These are phyloP conservation scores for Madurella mycetomatis DNA, from an alignment of 2,329 filamentous ascomycete species.

Conservation along the genomic window DNA sequence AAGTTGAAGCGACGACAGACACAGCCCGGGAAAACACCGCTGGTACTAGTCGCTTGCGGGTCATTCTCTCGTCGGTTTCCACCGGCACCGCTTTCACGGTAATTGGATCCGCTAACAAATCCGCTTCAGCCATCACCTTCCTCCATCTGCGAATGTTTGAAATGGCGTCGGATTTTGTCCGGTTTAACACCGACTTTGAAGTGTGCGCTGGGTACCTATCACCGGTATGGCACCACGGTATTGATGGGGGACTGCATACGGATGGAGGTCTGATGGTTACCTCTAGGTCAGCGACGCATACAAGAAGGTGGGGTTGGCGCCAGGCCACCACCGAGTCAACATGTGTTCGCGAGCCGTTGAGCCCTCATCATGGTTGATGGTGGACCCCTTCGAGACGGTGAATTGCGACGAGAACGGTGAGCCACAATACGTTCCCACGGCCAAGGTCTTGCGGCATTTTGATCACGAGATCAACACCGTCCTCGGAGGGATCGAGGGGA, in stretches of 20 bases:
- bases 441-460: constrained; percentile 85
- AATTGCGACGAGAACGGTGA: constrained; percentile 45
- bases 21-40: constrained; percentile 29
- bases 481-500: constrained; percentile 65
- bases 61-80: constrained; percentile 31
- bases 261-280: not conserved
- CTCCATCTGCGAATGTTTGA: constrained; percentile 36
- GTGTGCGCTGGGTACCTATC: constrained; percentile 81
- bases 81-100: not conserved
- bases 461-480: constrained; percentile 82
- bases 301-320: constrained; percentile 75
- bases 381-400: constrained; percentile 81
- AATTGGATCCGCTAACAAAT: constrained; percentile 6
- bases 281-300: constrained; percentile 45
- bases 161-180: constrained; percentile 36
- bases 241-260: not conserved
- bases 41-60: constrained; percentile 36
- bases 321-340: constrained; percentile 66
- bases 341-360: constrained; percentile 84
- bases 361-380: constrained; percentile 76
- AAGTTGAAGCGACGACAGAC: constrained; percentile 27
- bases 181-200: constrained; percentile 56
- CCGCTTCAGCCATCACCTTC: constrained; percentile 24
- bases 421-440: constrained; percentile 81
- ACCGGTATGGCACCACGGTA: constrained; percentile 43